These are phyloP conservation scores for Epichloe elymi DNA, from an alignment of 2,329 filamentous ascomycete genomes.

Conservation along the genomic window DNA sequence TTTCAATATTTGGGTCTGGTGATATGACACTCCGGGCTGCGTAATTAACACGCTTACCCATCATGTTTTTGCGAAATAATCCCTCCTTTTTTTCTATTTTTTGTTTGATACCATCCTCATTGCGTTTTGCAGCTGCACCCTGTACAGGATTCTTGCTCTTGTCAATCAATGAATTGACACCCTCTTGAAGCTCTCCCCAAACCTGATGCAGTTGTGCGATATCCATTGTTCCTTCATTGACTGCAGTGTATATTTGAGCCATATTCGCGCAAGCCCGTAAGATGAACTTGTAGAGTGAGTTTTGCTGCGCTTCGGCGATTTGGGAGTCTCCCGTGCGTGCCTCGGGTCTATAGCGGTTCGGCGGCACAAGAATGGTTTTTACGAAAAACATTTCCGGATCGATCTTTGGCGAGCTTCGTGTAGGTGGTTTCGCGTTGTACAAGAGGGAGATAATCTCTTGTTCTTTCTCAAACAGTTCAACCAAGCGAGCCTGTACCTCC, in stretches of 20 bases:
- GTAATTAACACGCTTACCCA: conserved; percentile 99
- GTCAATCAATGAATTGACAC: conserved; percentile 87
- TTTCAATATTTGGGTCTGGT: conserved; percentile 96
- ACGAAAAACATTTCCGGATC: conserved; percentile 91
- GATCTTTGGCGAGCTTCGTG: conserved; percentile 43
- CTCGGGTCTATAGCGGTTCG: conserved; percentile 83
- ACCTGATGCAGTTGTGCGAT: conserved; percentile 69
- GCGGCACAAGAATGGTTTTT: conserved; percentile 72
- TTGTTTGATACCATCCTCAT: conserved; percentile 94
- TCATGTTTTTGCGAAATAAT: conserved; percentile 98
- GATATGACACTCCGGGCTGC: conserved; percentile 96
- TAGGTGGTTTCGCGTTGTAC: conserved; percentile 60
- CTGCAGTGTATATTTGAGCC: conserved; percentile 47
- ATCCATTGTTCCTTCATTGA: conserved; percentile 32
- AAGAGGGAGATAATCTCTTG: conserved; percentile 72
- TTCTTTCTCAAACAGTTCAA: conserved; percentile 75
- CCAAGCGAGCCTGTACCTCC: conserved; percentile 70
- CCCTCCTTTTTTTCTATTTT: conserved; percentile 96
- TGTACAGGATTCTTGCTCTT: conserved; percentile 73
- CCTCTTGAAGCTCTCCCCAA: conserved; percentile 74
- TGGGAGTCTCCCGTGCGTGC: conserved; percentile 67
- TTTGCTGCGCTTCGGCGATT: conserved; percentile 80
- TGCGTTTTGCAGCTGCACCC: conserved; percentile 61
- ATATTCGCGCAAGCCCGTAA: conserved; percentile 62
- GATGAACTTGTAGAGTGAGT: conserved; percentile 76